These are phyloP conservation scores for Tephrocybe sp. DNA, from an alignment of 768 basidiomycete genomes.

Conservation along the genomic window DNA sequence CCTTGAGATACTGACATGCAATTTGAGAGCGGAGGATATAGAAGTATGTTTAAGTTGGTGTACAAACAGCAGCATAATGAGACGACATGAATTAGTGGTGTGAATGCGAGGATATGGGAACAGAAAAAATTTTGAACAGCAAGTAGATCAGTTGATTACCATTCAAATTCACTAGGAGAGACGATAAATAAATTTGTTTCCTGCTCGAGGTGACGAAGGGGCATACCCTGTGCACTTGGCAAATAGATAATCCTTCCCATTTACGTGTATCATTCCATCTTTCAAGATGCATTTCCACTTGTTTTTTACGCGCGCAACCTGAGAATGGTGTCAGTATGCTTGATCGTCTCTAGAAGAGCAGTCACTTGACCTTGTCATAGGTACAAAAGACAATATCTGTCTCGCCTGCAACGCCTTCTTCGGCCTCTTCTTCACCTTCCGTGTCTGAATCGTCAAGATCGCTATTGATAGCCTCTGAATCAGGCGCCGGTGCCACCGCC, in stretches of 20 bases:
- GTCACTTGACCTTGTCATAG: conserved; percentile 83
- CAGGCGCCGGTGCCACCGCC: conserved; percentile 37
- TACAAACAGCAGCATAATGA: conserved; percentile 14
- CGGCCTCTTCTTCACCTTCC: conserved; percentile 80
- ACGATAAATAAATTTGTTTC: conserved; percentile 2
- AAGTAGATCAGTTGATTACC: conserved; percentile 23
- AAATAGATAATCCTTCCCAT: conserved; percentile 97
- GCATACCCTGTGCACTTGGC: conserved; percentile 93
- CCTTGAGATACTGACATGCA: conserved; percentile 18
- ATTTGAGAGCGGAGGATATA: conserved; percentile 17
- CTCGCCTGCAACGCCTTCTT: conserved; percentile 71
- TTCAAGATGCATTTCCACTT: conserved; percentile 99
- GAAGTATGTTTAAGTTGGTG: conserved; percentile 17
- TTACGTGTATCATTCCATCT: conserved; percentile 96
- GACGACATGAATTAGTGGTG: background rate
- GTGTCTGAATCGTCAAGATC: conserved; percentile 96
- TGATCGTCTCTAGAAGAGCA: background rate
- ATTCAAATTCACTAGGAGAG: conserved; percentile 39
- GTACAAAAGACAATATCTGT: conserved; percentile 97
- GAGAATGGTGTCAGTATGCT: conserved; percentile 1
- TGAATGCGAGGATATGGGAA: conserved; percentile 1
- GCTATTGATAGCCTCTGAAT: conserved; percentile 90
- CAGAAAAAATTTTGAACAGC: conserved; percentile 4
- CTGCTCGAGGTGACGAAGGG: background rate
- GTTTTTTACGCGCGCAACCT: conserved; percentile 99